Percentiles rank a stretch among this genome's conserved stretches.
Evolutionary conservation across 1,139 yeast genomes (phyloP).

Genomic region (Trichomonascaceae sp.): DNA sequence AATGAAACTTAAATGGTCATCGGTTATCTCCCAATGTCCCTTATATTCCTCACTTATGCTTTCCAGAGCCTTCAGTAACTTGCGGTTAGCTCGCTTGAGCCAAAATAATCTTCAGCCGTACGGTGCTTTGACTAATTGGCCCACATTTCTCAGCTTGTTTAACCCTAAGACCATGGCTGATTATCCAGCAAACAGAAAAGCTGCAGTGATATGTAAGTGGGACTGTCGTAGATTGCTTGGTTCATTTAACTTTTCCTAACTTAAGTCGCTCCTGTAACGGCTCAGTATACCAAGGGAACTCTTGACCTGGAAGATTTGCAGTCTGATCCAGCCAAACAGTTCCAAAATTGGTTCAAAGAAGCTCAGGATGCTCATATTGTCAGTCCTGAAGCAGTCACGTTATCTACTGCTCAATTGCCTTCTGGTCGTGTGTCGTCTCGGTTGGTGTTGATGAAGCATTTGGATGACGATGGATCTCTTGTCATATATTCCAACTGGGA

Average conservation of each 20-base stretch:
- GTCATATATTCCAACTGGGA: slow-evolving; percentile 92
- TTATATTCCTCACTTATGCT: not conserved
- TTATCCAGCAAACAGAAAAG: slow-evolving; percentile 11
- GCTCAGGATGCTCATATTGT: slow-evolving; percentile 54
- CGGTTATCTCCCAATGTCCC: not conserved
- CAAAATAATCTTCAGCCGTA: not conserved
- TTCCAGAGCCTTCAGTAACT: not conserved
- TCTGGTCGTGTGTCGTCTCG: slow-evolving; percentile 83
- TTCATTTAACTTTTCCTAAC: not conserved
- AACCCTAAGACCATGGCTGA: not conserved
- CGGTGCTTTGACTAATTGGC: not conserved
- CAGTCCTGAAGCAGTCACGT: slow-evolving; percentile 73
- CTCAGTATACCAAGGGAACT: slow-evolving; percentile 71
- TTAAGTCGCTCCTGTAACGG: slow-evolving; percentile 77
- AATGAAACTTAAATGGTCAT: not conserved
- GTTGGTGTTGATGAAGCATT: slow-evolving; percentile 78
- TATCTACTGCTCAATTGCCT: slow-evolving; percentile 83
- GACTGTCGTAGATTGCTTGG: not conserved
- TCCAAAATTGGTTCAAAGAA: slow-evolving; percentile 76
- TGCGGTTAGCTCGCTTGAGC: not conserved
- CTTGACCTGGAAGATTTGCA: slow-evolving; percentile 51
- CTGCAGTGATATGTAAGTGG: slow-evolving; percentile 15
- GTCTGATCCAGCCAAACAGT: slow-evolving; percentile 65
- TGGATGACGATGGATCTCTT: slow-evolving; percentile 71
- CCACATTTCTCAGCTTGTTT: not conserved